A percentile compares a stretch with the other conserved stretches of the same genome.
Conservation (phyloP, 108 stramenopile genomes). For the Cyclotella cryptica region DNA sequence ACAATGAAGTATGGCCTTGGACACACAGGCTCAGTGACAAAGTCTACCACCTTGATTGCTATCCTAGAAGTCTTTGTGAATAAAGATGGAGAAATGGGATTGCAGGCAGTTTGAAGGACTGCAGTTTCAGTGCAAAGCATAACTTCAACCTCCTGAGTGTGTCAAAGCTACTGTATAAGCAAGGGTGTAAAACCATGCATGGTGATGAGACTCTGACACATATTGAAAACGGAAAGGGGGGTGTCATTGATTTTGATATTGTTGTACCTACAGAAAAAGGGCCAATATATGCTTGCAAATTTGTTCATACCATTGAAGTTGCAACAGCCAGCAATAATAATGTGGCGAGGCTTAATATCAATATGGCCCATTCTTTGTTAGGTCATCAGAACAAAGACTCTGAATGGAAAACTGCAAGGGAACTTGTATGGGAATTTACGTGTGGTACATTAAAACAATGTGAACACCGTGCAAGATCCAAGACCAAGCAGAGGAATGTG, state of each 20-base stretch:
- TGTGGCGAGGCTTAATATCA: no score
- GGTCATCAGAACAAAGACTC: neutral
- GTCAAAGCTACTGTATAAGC: no score
- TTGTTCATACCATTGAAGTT: neutral
- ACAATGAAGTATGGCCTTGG: neutral
- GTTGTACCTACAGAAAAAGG: no score
- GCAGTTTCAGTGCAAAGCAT: no score
- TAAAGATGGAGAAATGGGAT: neutral
- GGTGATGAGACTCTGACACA: neutral
- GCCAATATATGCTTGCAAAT: neutral
- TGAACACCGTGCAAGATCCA: no score
- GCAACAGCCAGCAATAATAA: neutral
- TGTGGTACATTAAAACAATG: neutral
- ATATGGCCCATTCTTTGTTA: neutral
- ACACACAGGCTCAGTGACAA: neutral
- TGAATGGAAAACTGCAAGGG: neutral
- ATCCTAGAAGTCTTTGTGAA: neutral
- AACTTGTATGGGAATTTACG: neutral
- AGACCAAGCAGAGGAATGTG: constrained; percentile 7
- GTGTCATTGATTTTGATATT: no score
- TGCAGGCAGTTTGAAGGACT: no score
- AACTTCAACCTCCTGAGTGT: no score
- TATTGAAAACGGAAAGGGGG: no score
- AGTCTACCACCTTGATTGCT: neutral
- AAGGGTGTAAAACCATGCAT: neutral